Evolutionary conservation across 805 yeast genomes (phyloP), one percentile per base, ranked within the genome.

Genomic region (Kodamaea leandrae): DNA sequence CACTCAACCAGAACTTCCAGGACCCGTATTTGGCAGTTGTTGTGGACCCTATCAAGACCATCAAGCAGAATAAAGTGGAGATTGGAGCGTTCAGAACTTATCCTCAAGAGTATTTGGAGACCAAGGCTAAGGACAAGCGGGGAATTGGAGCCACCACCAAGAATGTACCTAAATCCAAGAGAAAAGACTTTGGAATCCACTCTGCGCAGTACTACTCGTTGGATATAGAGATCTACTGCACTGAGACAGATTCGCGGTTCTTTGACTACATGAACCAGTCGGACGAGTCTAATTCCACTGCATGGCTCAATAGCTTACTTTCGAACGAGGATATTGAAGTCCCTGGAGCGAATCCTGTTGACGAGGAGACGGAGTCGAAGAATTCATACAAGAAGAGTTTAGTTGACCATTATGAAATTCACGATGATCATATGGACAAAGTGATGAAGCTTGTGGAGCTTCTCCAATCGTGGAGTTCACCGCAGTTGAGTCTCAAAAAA

Each of bases 1-100:
- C 71, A 16, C 72, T 88, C 56, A 88, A 90, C 53, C 97, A 89
- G 62, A 79, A 77, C 43, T 88, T 81, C 56, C 96, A 89, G 59
- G 97, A 89, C 53, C 97, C 97, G 1, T 89, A 86, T 55, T 68
- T 89, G 43, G 96, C 96, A 0, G 68, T 89, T 21, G 96, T 89
- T 6, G 75, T 90, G 38, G 97, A 89, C 61, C 96, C 96, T 0
- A 74, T 78, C 37, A 78, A 80, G 53, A 81, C 91, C 1, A 55
- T 68, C 3, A 61, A 72, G 10, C 78, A 82, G 37, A 83, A 83
- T 0, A 72, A 69, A 44, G 82, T 89, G 9, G 93, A 86, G 35
- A 84, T 89, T 42, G 96, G 96, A 1, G 96, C 96, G 1, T 89
- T 88, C 57, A 66, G 96, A 57, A 86, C 96, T 0, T 76, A 76